A percentile compares a stretch with the other conserved stretches of the same genome.
These are phyloP conservation scores for Boletus bicolor DNA, from an alignment of 768 basidiomycete species.

Conservation along the genomic window DNA sequence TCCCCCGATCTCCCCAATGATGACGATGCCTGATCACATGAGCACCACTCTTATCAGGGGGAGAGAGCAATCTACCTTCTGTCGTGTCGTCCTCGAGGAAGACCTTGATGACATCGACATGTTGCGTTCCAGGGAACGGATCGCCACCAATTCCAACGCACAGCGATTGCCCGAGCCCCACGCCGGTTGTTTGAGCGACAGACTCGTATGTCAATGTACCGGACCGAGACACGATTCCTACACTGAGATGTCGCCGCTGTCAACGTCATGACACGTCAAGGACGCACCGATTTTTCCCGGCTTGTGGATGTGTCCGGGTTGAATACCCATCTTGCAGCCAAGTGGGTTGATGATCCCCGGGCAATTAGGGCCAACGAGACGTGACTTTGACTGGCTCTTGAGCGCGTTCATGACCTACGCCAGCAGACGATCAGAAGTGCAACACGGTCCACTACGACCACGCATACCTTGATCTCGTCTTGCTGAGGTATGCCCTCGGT, in stretches of 20 bases:
- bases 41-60: neutral
- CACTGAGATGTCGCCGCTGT: neutral
- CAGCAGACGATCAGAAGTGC: neutral
- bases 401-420: slow-evolving; percentile 87
- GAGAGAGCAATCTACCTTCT: slow-evolving; percentile 54
- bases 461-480: slow-evolving; percentile 85
- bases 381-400: slow-evolving; percentile 88
- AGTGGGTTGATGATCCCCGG: slow-evolving; percentile 96
- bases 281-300: slow-evolving; percentile 89
- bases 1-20: slow-evolving; percentile 99
- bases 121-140: slow-evolving; percentile 94
- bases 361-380: slow-evolving; percentile 98
- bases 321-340: slow-evolving; percentile 99
- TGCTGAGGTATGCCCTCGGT: slow-evolving; percentile 98
- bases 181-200: slow-evolving; percentile 94
- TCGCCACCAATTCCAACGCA: slow-evolving; percentile 98
- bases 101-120: slow-evolving; percentile 93
- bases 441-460: neutral
- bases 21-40: slow-evolving; percentile 70
- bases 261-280: neutral
- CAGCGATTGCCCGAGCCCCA: slow-evolving; percentile 93
- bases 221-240: slow-evolving; percentile 92
- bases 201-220: slow-evolving; percentile 98
- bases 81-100: slow-evolving; percentile 94
- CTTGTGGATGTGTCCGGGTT: slow-evolving; percentile 95